phyloP scores from a whole-genome alignment of 129 eudicot species.

The Artemisia argyi region DNA sequence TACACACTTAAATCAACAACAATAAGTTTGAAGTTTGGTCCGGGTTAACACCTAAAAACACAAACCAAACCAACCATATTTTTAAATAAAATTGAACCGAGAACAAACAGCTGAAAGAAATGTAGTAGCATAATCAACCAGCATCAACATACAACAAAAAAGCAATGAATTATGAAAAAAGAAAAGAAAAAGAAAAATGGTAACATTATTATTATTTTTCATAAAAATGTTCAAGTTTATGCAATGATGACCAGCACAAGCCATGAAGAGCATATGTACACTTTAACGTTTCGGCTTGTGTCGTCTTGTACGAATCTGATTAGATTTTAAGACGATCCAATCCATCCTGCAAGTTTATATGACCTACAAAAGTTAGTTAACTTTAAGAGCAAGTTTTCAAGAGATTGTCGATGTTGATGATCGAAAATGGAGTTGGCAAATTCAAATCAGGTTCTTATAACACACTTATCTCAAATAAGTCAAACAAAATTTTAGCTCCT shows the following conservation, averaged over 20 bases:
- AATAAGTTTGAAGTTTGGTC: constrained; percentile 5
- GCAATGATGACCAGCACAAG: constrained; percentile 16
- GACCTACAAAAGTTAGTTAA: constrained; percentile 1
- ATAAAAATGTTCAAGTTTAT: constrained; percentile 13
- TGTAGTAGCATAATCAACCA: constrained; percentile 13
- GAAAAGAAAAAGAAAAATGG: background rate
- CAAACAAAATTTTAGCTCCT: too few species aligned
- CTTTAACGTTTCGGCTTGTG: constrained; percentile 25
- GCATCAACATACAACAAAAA: constrained; percentile 20
- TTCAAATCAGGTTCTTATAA: background rate
- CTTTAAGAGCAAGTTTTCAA: constrained; percentile 5
- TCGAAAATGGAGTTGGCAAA: background rate
- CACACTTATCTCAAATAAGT: too few species aligned
- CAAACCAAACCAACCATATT: constrained; percentile 8
- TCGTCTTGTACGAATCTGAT: constrained; percentile 21
- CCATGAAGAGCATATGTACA: constrained; percentile 35
- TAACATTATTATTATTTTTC: constrained; percentile 15
- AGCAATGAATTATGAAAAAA: constrained; percentile 15
- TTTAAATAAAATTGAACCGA: constrained; percentile 18
- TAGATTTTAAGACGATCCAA: constrained; percentile 49
- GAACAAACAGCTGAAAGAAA: constrained; percentile 28
- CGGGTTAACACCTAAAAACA: background rate
- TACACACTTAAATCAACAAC: constrained; percentile 7
- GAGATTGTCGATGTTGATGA: background rate
- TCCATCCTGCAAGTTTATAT: constrained; percentile 51